A percentile compares a stretch with the other conserved stretches of the same genome.
Evolutionary conservation across 805 yeast genomes (phyloP).

Genomic region (Nakazawaea sp.): DNA sequence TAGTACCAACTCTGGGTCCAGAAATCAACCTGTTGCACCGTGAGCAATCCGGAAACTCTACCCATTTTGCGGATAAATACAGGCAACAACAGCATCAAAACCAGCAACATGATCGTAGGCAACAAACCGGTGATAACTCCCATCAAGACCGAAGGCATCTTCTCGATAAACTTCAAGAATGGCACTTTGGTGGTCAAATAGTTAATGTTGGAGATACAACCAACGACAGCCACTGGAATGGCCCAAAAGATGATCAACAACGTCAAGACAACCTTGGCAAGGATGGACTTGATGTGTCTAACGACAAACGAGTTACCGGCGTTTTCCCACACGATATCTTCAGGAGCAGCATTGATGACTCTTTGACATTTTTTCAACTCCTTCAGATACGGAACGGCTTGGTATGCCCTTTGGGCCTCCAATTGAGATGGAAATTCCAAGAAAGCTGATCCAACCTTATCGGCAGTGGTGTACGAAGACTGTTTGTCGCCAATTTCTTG

Average conservation of each 20-base stretch:
- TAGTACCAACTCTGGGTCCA: slow-evolving; percentile 86
- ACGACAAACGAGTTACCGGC: slow-evolving; percentile 48
- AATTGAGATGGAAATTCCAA: slow-evolving; percentile 77
- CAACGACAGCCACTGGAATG: slow-evolving; percentile 96
- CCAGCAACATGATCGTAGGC: slow-evolving; percentile 74
- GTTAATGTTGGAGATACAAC: slow-evolving; percentile 83
- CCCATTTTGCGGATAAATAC: slow-evolving; percentile 77
- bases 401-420: slow-evolving; percentile 85
- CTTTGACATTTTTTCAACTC: slow-evolving; percentile 38
- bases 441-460: slow-evolving; percentile 63
- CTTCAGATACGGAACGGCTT: slow-evolving; percentile 58
- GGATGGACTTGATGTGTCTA: slow-evolving; percentile 48
- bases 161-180: slow-evolving; percentile 69
- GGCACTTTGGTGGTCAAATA: slow-evolving; percentile 63
- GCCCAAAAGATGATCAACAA: slow-evolving; percentile 84
- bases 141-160: slow-evolving; percentile 60
- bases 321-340: slow-evolving; percentile 81
- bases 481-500: slow-evolving; percentile 57
- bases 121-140: slow-evolving; percentile 86
- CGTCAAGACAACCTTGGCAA: slow-evolving; percentile 60
- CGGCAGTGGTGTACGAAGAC: slow-evolving; percentile 38
- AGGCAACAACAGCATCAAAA: slow-evolving; percentile 84
- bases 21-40: slow-evolving; percentile 65
- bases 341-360: slow-evolving; percentile 64
- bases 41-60: slow-evolving; percentile 61